Conservation (phyloP, 306 rosid genomes). For the Pyrus communis region DNA sequence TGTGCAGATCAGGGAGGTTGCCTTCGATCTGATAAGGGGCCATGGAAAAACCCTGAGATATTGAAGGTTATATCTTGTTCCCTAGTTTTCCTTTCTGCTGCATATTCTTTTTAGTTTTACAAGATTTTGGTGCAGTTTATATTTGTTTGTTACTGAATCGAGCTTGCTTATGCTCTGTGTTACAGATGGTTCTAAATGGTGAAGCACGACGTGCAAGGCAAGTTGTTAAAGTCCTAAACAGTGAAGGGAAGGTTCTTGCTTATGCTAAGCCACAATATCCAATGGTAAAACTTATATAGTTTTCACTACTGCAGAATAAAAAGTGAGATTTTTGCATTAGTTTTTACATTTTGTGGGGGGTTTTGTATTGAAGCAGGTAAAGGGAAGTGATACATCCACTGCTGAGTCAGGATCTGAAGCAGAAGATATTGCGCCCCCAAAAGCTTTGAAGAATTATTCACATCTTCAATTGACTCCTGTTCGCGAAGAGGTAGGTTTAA, state of each 20-base stretch:
- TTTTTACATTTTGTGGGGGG: background rate
- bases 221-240: conserved; percentile 77
- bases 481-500: conserved; percentile 80
- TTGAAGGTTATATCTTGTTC: conserved; percentile 50
- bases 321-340: background rate
- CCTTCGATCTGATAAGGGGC: conserved; percentile 94
- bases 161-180: conserved; percentile 13
- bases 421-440: conserved; percentile 84
- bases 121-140: background rate
- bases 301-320: background rate
- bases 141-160: conserved; percentile 14
- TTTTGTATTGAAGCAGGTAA: conserved; percentile 45
- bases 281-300: conserved; percentile 35
- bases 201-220: conserved; percentile 77
- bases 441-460: conserved; percentile 64
- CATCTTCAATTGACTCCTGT: conserved; percentile 95
- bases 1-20: conserved; percentile 91
- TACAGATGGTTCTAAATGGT: conserved; percentile 81
- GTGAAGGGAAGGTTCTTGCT: conserved; percentile 87
- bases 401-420: conserved; percentile 99
- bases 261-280: conserved; percentile 80
- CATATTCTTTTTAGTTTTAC: background rate
- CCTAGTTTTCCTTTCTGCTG: conserved; percentile 5
- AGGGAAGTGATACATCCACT: conserved; percentile 92
- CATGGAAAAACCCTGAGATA: conserved; percentile 92